Evolutionary conservation across 2,329 filamentous ascomycete genomes (phyloP).

Genomic region (Aciculosporium take): DNA sequence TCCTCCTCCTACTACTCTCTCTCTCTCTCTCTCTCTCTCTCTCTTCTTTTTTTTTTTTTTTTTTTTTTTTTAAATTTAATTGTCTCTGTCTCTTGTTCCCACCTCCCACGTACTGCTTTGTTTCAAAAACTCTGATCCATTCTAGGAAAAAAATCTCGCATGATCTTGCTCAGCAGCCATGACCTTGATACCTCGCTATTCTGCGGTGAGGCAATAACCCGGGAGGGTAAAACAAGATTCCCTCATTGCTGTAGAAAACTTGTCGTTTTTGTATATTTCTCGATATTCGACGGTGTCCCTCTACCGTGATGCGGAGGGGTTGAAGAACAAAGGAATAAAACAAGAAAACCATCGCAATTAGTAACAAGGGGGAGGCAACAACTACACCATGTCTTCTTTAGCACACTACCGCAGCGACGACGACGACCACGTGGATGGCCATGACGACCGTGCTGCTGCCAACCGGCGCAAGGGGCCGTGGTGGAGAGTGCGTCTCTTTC

Average conservation of each 20-base stretch:
- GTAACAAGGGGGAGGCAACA: no score
- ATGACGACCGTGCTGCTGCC: neutral
- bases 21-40: neutral
- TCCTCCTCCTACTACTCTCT: neutral
- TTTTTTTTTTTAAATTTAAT: neutral
- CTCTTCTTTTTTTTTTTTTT: neutral
- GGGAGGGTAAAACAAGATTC: neutral
- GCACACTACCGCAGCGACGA: neutral
- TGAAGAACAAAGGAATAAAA: neutral
- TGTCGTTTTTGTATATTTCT: no score
- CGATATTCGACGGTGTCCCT: no score
- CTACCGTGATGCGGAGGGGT: no score
- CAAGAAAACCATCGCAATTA: neutral
- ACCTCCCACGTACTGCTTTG: no score
- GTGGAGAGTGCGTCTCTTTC: slow-evolving; percentile 65
- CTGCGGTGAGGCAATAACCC: neutral
- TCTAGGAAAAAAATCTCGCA: no score
- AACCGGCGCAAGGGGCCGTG: slow-evolving; percentile 26
- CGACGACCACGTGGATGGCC: neutral
- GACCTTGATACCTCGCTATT: neutral
- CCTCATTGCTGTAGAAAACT: no score
- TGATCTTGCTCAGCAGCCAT: neutral
- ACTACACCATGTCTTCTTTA: no score
- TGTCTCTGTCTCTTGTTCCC: no score
- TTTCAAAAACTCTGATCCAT: neutral